Evolutionary conservation across 106 monocot genomes (phyloP), one percentile per base, ranked within the genome.

Genomic region (Acorus calamus): DNA sequence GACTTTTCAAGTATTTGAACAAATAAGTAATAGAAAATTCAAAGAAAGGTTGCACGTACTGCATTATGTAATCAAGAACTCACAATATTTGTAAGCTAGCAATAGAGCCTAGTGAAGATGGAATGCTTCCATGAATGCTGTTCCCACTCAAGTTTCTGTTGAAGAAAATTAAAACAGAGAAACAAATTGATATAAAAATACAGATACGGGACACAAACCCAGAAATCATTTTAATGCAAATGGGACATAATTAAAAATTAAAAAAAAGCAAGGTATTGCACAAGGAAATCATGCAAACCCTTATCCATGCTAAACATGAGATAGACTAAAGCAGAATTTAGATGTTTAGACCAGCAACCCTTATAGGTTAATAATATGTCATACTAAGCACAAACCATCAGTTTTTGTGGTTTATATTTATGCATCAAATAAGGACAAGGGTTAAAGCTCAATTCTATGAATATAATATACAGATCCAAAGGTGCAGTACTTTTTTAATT

Each of bases 61-160:
- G 28, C 3, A 42, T 9, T 12, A 42, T 47, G 8, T 51, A 49
- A 8, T 64, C 52, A 14, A 7, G 42, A 46, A 85, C 96, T 82
- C 71, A 98, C 96, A 98, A 67, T 58, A 57, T 73, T 69, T 88
- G 71, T 48, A 98, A 74, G 5, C 74, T 67, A 61, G 83, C 4
- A 62, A 98, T 80, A 43, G 66, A 80, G 47, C 96, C 96, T 47
- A 98, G 67, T 60, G 91, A 74, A 53, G 52, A 61, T 51, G 96
- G 96, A 69, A 98, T 91, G 44, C 55, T 28, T 13, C 96, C 87
- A 64, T 73, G 80, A 42, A 98, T 87, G 77, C 76, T 83, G 70
- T 98, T 98, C 44, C 80, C 78, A 46, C 96, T 98, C 72, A 98
- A 78, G 73, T 98, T 98, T 85, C 96, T 88, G 55, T 58, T 62